phyloP scores from a whole-genome alignment of 345 rosid species.

The Salix udensis region DNA sequence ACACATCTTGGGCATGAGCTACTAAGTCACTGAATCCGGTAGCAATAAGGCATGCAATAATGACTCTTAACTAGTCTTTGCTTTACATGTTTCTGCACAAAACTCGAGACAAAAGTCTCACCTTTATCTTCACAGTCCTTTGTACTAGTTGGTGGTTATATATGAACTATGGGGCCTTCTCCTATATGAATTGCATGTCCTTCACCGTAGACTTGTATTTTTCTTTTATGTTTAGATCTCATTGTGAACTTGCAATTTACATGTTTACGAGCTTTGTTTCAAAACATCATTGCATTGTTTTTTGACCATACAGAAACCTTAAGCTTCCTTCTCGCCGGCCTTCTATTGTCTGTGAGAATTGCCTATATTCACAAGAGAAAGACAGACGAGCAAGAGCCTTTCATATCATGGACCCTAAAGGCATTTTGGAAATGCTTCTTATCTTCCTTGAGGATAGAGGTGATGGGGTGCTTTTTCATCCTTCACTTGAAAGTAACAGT shows the following conservation, averaged over 20 bases:
- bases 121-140: not conserved
- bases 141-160: not conserved
- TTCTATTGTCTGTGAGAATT: slow-evolving; percentile 79
- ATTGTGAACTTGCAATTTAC: not conserved
- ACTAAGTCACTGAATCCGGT: not conserved
- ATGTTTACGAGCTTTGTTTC: not conserved
- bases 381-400: slow-evolving; percentile 80
- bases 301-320: slow-evolving; percentile 48
- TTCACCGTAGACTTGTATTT: not conserved
- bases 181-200: not conserved
- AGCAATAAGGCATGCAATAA: not conserved
- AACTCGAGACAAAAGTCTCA: not conserved
- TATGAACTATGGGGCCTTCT: not conserved
- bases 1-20: not conserved
- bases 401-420: slow-evolving; percentile 84
- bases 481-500: slow-evolving; percentile 41
- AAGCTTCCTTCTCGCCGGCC: slow-evolving; percentile 84
- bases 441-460: slow-evolving; percentile 81
- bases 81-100: not conserved
- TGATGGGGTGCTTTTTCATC: slow-evolving; percentile 33
- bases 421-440: slow-evolving; percentile 76
- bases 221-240: not conserved
- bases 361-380: slow-evolving; percentile 62
- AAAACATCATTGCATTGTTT: not conserved
- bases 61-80: not conserved